Evolutionary conservation across 495 filamentous ascomycete genomes (phyloP), one percentile per base, ranked within the genome.

Genomic region (Penicillium odoratum): DNA sequence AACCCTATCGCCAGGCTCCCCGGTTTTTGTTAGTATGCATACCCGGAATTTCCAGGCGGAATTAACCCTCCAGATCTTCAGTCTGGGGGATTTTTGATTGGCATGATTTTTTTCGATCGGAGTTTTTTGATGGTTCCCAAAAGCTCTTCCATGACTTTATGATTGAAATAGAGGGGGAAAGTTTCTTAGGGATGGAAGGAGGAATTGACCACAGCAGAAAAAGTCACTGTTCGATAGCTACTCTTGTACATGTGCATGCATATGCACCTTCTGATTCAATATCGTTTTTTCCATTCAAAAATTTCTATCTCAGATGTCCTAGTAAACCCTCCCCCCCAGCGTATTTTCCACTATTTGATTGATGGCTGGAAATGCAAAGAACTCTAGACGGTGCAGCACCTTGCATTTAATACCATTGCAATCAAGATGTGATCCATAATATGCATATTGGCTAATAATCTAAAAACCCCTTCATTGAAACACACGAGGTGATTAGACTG

Each of bases 61-160:
- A 48, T n/a, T 18, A 9, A 53, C 52, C 44, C 42, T 31, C 9
- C 43, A 42, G 51, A 56, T 40, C 40, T 50, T 55, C 47, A 50
- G 38, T 40, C 56, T 36, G 42, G 56, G 56, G 26, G 18, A 28
- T 44, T 46, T 56, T 53, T 59, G 54, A 57, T 63, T 43, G 60
- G 61, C 64, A 66, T 66, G 48, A 33, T 63, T 61, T 51, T 51
- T 62, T 53, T 53, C 29, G 25, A 61, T 43, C 45, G 65, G 65
- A 62, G 59, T 65, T 65, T 50, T 55, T 48, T 49, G 15, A 55
- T 56, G 57, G 49, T 29, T 34, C 45, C 45, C 11, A 65, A 68
- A 68, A 68, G 62, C 62, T 68, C 52, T 62, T 61, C 55, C 51
- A 61, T 60, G 54, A 65, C 48, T 60, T 65, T 40, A 40, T 40